Evolutionary conservation across 73 alveolate genomes (phyloP).

Genomic region (Durusdinium trenchii): DNA sequence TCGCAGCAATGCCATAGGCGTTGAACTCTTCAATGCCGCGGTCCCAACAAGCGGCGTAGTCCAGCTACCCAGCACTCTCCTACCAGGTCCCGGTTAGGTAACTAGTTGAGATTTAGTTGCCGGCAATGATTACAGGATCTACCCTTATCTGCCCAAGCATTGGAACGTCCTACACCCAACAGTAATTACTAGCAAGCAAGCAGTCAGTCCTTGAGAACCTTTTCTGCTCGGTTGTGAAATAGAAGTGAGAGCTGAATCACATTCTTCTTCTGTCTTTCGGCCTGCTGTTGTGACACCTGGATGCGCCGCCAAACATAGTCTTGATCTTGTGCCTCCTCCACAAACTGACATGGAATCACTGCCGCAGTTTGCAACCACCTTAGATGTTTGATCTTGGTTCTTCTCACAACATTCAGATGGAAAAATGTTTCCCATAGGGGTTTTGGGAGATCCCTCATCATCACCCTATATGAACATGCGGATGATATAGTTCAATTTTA

Average conservation of each 20-base stretch:
- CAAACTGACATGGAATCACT: not conserved
- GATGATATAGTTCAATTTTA: no score
- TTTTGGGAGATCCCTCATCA: no score
- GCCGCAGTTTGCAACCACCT: not conserved
- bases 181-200: not conserved
- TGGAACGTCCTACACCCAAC: no score
- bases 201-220: not conserved
- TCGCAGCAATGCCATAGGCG: not conserved
- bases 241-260: not conserved
- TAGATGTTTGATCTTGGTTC: not conserved
- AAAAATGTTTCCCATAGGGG: not conserved
- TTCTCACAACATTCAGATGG: not conserved
- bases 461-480: no score
- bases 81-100: no score
- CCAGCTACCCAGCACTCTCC: not conserved
- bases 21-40: constrained; percentile 10
- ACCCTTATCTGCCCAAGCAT: no score
- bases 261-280: not conserved
- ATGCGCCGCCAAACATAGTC: not conserved
- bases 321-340: not conserved
- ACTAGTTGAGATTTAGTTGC: not conserved
- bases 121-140: not conserved
- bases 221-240: not conserved
- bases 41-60: not conserved
- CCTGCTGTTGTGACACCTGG: not conserved